Conservation (phyloP, 2,329 filamentous ascomycete genomes). For the Ceratocystis ficicola region DNA sequence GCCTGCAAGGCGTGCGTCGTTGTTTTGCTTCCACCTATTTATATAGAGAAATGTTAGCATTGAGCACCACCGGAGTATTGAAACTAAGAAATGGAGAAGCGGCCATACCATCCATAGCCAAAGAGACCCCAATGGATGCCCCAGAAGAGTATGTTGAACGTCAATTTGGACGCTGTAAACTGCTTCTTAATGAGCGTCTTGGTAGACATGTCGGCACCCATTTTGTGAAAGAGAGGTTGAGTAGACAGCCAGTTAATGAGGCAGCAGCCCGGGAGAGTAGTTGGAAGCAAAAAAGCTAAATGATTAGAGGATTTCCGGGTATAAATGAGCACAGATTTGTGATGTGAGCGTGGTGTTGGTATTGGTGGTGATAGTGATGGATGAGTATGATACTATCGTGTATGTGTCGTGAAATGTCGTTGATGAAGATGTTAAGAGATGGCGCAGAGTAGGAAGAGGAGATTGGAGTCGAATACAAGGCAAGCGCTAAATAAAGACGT, state of each 20-base stretch:
- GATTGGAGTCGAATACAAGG: constrained; percentile 17
- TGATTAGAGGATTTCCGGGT: constrained; percentile 22
- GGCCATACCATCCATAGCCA: constrained; percentile 65
- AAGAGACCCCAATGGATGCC: constrained; percentile 65
- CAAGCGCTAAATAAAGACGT: constrained; percentile 11
- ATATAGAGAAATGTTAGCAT: not conserved
- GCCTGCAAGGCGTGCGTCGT: constrained; percentile 54
- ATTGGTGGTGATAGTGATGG: no score
- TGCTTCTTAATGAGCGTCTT: constrained; percentile 46
- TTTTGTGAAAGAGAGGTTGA: constrained; percentile 26
- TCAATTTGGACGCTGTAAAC: constrained; percentile 56
- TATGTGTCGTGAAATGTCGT: no score
- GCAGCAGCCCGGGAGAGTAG: constrained; percentile 19
- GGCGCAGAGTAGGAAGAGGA: constrained; percentile 31
- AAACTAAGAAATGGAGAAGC: no score
- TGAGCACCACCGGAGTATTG: no score
- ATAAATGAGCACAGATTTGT: no score
- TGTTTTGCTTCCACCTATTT: constrained; percentile 63
- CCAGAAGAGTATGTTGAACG: constrained; percentile 77
- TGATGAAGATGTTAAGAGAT: no score
- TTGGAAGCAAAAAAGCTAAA: not conserved
- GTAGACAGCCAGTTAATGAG: not conserved
- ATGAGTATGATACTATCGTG: no score
- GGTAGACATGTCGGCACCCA: constrained; percentile 34
- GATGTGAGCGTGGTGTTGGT: no score